A percentile compares a stretch with the other conserved stretches of the same genome.
Evolutionary conservation across 2,329 filamentous ascomycete species (phyloP).

Genomic region (Ascochyta pisi): DNA sequence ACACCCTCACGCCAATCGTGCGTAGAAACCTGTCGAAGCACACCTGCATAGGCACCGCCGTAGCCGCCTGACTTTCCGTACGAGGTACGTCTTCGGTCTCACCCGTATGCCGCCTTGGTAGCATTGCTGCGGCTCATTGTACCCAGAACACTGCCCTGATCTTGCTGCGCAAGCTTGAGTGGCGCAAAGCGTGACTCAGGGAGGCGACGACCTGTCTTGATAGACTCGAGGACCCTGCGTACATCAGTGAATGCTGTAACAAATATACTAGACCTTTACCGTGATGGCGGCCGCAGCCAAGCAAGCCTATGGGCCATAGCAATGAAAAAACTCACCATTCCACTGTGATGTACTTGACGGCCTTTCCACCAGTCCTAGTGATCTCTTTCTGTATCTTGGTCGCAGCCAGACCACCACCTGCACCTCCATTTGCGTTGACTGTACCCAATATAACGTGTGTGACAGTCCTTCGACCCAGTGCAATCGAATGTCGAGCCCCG

Average conservation of each 20-base stretch:
- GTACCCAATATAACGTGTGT: slow-evolving; percentile 84
- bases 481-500: slow-evolving; percentile 74
- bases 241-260: slow-evolving; percentile 19
- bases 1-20: neutral
- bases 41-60: neutral
- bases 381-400: slow-evolving; percentile 86
- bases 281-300: neutral
- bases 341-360: slow-evolving; percentile 78
- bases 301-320: neutral
- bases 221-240: slow-evolving; percentile 78
- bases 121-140: slow-evolving; percentile 17
- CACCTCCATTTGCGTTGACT: slow-evolving; percentile 53
- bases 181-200: slow-evolving; percentile 74
- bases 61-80: slow-evolving; percentile 8
- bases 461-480: slow-evolving; percentile 74
- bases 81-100: slow-evolving; percentile 1
- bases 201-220: slow-evolving; percentile 76
- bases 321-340: slow-evolving; percentile 67
- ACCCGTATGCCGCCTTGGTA: slow-evolving; percentile 17
- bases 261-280: neutral
- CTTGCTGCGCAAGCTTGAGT: slow-evolving; percentile 35
- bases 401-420: slow-evolving; percentile 77
- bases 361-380: slow-evolving; percentile 67
- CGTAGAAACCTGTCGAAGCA: slow-evolving; percentile 1
- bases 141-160: slow-evolving; percentile 35